phyloP scores from a whole-genome alignment of 495 filamentous ascomycete genomes.

The Friedmanniomyces simplex region DNA sequence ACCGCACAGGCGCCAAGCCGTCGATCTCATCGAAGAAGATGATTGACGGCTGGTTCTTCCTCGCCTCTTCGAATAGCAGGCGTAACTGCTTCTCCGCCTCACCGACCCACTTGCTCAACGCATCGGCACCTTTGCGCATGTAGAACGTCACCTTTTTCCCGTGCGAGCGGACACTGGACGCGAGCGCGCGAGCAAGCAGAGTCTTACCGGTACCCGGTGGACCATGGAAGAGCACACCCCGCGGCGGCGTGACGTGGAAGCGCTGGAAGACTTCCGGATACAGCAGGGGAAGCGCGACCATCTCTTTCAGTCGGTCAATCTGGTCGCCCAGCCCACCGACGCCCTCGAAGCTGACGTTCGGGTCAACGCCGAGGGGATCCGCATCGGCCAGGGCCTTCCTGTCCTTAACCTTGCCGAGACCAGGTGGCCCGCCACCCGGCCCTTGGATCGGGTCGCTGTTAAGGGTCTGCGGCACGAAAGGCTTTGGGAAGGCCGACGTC shows the following conservation, averaged over 20 bases:
- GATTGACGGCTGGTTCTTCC: conserved; percentile 91
- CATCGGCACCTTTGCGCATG: conserved; percentile 97
- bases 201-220: conserved; percentile 98
- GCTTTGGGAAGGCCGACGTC: conserved; percentile 50
- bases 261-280: conserved; percentile 91
- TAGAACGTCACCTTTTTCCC: conserved; percentile 95
- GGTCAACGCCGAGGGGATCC: conserved; percentile 84
- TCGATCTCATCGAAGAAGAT: conserved; percentile 99
- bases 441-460: conserved; percentile 53
- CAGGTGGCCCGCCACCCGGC: conserved; percentile 59
- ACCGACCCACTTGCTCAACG: conserved; percentile 96
- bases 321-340: conserved; percentile 86
- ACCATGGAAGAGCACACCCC: conserved; percentile 92
- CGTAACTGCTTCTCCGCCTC: conserved; percentile 92
- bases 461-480: conserved; percentile 52
- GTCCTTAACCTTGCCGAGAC: conserved; percentile 84
- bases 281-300: conserved; percentile 85
- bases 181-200: conserved; percentile 79
- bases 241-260: conserved; percentile 84
- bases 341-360: conserved; percentile 81
- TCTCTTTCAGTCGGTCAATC: conserved; percentile 93
- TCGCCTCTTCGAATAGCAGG: conserved; percentile 87
- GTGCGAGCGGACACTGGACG: conserved; percentile 66
- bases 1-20: conserved; percentile 85
- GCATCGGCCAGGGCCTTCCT: conserved; percentile 74